Percentiles rank a stretch among this genome's conserved stretches.
These are phyloP conservation scores for Saccharomycodes ludwigii DNA, from an alignment of 805 yeast genomes.

Conservation along the genomic window DNA sequence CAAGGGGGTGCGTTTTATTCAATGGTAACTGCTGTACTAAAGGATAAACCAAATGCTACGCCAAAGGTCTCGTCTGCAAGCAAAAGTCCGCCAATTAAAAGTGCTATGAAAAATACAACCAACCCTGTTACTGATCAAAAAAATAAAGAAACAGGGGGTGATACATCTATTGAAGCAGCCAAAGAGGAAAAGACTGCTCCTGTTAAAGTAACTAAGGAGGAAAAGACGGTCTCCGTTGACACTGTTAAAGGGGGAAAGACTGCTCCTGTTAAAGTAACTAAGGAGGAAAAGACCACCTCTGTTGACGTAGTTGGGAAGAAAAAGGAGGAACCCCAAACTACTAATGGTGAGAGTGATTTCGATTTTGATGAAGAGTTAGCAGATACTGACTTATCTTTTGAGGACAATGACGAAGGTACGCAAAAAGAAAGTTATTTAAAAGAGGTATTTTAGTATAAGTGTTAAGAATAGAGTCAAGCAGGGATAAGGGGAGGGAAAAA, in stretches of 20 bases:
- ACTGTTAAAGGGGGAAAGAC: constrained; percentile 4
- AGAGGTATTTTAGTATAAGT: too few relatives aligned
- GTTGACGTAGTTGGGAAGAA: neutral
- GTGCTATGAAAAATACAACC: too few relatives aligned
- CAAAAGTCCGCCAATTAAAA: too few relatives aligned
- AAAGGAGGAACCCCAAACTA: constrained; percentile 1
- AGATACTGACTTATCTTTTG: neutral
- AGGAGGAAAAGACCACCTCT: constrained; percentile 11
- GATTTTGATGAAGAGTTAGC: constrained; percentile 1
- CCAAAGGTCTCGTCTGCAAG: too few relatives aligned
- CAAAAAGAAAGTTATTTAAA: constrained; percentile 11
- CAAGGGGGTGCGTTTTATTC: too few relatives aligned
- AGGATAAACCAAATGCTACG: too few relatives aligned
- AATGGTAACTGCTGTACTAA: too few relatives aligned
- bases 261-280: constrained; percentile 7
- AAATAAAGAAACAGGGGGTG: too few relatives aligned
- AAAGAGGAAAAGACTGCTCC: constrained; percentile 4
- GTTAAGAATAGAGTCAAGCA: too few relatives aligned
- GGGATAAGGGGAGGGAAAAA: too few relatives aligned
- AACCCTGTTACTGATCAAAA: too few relatives aligned
- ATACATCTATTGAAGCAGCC: too few relatives aligned
- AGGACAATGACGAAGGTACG: neutral
- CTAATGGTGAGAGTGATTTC: neutral
- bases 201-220: constrained; percentile 5
- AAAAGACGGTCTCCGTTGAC: constrained; percentile 5